A percentile compares a stretch with the other conserved stretches of the same genome.
Evolutionary conservation across 75 land plant species (phyloP).

Genomic region (Ceratopteris richardii): DNA sequence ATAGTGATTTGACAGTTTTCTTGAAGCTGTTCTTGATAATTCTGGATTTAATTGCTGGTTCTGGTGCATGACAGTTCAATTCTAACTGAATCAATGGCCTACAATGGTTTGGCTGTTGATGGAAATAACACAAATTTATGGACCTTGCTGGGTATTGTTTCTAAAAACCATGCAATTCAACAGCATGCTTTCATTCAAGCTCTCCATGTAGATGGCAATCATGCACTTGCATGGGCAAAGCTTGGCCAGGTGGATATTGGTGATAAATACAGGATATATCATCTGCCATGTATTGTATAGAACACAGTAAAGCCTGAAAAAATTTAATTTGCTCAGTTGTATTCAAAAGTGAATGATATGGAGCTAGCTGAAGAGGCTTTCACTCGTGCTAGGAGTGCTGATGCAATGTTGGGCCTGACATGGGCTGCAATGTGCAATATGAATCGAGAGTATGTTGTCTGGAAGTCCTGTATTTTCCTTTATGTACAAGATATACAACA

Average conservation of each 20-base stretch:
- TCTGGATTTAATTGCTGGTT: too few relatives aligned
- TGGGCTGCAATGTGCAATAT: slow-evolving; percentile 93
- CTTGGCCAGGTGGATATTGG: slow-evolving; percentile 64
- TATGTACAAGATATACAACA: too few relatives aligned
- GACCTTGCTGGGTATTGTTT: slow-evolving; percentile 61
- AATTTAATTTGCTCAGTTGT: slow-evolving; percentile 43
- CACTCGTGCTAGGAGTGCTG: slow-evolving; percentile 78
- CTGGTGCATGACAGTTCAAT: not conserved
- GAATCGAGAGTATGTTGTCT: slow-evolving; percentile 20
- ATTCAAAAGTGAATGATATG: slow-evolving; percentile 44
- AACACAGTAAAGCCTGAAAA: not conserved
- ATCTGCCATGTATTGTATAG: too few relatives aligned
- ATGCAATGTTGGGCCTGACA: slow-evolving; percentile 77
- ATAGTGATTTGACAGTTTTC: too few relatives aligned
- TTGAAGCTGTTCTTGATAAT: too few relatives aligned
- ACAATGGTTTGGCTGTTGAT: slow-evolving; percentile 64
- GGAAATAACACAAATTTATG: slow-evolving; percentile 60
- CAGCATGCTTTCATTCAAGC: slow-evolving; percentile 93
- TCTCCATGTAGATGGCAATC: slow-evolving; percentile 65
- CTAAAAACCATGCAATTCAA: slow-evolving; percentile 42
- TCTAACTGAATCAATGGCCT: slow-evolving; percentile 50
- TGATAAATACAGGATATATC: too few relatives aligned
- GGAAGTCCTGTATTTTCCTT: not conserved
- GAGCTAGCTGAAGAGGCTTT: slow-evolving; percentile 65
- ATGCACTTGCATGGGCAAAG: slow-evolving; percentile 74